These are phyloP conservation scores for Atalantia buxifolia DNA, from an alignment of 345 rosid species.

Conservation along the genomic window DNA sequence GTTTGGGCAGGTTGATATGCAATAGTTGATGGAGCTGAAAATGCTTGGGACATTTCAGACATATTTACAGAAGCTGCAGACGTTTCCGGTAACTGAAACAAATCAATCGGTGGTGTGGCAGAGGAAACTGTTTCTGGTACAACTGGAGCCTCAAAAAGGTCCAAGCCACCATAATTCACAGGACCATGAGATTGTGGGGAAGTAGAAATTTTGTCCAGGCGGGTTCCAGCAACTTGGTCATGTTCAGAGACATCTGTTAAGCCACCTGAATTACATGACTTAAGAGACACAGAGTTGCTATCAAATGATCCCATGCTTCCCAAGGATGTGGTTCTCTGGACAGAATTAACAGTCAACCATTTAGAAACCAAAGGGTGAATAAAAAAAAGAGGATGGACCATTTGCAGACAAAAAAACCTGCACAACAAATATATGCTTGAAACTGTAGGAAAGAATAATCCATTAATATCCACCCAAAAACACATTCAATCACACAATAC, in stretches of 20 bases:
- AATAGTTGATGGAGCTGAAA: slow-evolving; percentile 30
- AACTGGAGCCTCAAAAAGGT: slow-evolving; percentile 35
- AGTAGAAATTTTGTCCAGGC: slow-evolving; percentile 35
- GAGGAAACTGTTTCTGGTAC: slow-evolving; percentile 34
- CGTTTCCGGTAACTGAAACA: slow-evolving; percentile 56
- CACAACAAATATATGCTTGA: not conserved
- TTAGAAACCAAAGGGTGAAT: slow-evolving; percentile 4
- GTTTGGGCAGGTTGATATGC: slow-evolving; percentile 42
- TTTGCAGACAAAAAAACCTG: not conserved
- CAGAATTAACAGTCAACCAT: slow-evolving; percentile 23
- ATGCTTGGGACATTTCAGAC: slow-evolving; percentile 27
- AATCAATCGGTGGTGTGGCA: slow-evolving; percentile 51
- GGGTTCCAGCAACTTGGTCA: slow-evolving; percentile 33
- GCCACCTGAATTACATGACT: slow-evolving; percentile 54
- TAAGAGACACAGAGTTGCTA: slow-evolving; percentile 54
- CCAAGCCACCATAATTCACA: slow-evolving; percentile 36
- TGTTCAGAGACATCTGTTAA: slow-evolving; percentile 51
- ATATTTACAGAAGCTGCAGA: slow-evolving; percentile 41
- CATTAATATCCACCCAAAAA: not conserved
- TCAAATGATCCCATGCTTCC: slow-evolving; percentile 70
- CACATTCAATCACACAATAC: not conserved
- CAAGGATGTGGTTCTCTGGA: slow-evolving; percentile 72
- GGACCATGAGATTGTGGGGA: slow-evolving; percentile 31
- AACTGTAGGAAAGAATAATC: not conserved
- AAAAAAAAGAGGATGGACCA: not conserved